These are phyloP conservation scores for Jatropha podagrica DNA, from an alignment of 441 rosid genomes.

Conservation along the genomic window DNA sequence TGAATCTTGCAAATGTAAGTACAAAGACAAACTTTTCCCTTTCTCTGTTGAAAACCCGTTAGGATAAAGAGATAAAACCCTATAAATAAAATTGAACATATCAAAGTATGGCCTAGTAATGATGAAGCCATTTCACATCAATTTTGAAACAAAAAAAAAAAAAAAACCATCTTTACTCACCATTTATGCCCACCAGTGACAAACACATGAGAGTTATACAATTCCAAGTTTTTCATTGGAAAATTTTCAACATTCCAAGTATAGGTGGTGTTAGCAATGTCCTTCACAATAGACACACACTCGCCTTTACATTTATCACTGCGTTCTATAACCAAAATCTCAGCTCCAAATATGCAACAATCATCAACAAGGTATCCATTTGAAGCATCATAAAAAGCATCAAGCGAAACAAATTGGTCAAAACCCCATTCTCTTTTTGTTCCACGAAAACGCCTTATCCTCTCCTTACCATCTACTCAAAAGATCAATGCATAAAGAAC, in stretches of 20 bases:
- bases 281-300: background rate
- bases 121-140: background rate
- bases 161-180: background rate
- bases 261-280: background rate
- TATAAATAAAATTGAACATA: background rate
- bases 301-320: background rate
- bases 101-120: background rate
- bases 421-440: constrained; percentile 26
- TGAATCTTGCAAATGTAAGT: background rate
- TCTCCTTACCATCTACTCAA: background rate
- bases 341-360: constrained; percentile 36
- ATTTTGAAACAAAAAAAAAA: background rate
- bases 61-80: background rate
- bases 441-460: constrained; percentile 10
- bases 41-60: background rate
- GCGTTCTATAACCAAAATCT: constrained; percentile 13
- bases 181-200: constrained; percentile 5
- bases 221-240: background rate
- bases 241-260: background rate
- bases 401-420: constrained; percentile 23
- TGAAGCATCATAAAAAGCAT: too few relatives aligned
- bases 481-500: background rate
- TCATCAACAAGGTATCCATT: too few relatives aligned
- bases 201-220: background rate
- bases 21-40: constrained; percentile 2